Percentiles rank a stretch among this genome's conserved stretches.
These are phyloP conservation scores for Hyparrhenia diplandra DNA, from an alignment of 176 grass and related monocot species.

Conservation along the genomic window DNA sequence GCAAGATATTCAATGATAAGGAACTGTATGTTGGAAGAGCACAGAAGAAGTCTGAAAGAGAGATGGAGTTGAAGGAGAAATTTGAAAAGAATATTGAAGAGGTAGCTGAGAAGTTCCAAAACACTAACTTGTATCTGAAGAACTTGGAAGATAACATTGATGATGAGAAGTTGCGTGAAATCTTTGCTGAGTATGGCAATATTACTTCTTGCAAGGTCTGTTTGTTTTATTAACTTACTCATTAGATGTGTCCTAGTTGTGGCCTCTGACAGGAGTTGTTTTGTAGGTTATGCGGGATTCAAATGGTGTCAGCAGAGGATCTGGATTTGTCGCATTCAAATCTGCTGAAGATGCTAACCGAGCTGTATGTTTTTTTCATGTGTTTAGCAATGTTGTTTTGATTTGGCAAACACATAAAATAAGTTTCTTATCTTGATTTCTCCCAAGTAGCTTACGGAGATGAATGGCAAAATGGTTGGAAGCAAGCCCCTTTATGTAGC, in stretches of 20 bases:
- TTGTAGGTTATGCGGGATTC: slow-evolving; percentile 84
- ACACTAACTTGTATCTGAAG: slow-evolving; percentile 88
- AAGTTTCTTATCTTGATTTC: not conserved
- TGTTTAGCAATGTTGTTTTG: not conserved
- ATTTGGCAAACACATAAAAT: not conserved
- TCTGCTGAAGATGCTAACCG: slow-evolving; percentile 66
- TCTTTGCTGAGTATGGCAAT: slow-evolving; percentile 66
- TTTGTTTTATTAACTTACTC: not conserved
- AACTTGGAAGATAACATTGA: slow-evolving; percentile 88
- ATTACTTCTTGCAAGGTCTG: slow-evolving; percentile 92
- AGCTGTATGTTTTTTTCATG: slow-evolving; percentile 54
- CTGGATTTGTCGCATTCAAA: slow-evolving; percentile 94
- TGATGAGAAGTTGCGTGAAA: slow-evolving; percentile 77
- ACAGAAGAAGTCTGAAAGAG: slow-evolving; percentile 93
- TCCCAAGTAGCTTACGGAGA: slow-evolving; percentile 54
- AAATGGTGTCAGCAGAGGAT: slow-evolving; percentile 76
- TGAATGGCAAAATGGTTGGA: slow-evolving; percentile 87
- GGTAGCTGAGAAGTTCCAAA: slow-evolving; percentile 54
- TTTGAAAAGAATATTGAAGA: slow-evolving; percentile 78
- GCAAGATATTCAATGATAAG: slow-evolving; percentile 82
- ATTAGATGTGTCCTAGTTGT: not conserved
- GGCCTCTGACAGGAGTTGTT: slow-evolving; percentile 10
- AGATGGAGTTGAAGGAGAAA: slow-evolving; percentile 78
- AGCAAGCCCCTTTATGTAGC: slow-evolving; percentile 90
- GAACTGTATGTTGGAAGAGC: slow-evolving; percentile 96